Conservation (phyloP, 768 basidiomycete genomes). For the Russula compacta region DNA sequence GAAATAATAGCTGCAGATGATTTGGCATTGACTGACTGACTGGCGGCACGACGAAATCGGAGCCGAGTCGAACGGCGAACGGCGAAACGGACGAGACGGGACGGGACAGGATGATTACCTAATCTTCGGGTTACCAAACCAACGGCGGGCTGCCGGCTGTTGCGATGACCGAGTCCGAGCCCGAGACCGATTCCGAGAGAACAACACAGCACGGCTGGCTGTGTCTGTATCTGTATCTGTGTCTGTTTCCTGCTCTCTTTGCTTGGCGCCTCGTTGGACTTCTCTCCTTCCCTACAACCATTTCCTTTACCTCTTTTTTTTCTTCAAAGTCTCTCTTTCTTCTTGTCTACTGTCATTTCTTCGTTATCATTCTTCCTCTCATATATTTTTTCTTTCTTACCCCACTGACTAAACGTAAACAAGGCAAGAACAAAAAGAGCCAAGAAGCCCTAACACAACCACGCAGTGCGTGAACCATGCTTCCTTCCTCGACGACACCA, state of each 20-base stretch:
- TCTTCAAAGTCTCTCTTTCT: slow-evolving; percentile 17
- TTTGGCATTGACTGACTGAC: slow-evolving; percentile 43
- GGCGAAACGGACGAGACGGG: too few relatives aligned
- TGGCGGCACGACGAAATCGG: neutral
- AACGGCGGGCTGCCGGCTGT: too few relatives aligned
- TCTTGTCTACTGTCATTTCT: slow-evolving; percentile 18
- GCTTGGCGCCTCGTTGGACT: neutral
- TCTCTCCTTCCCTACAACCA: neutral
- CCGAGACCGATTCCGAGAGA: too few relatives aligned
- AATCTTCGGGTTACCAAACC: too few relatives aligned
- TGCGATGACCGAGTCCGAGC: too few relatives aligned
- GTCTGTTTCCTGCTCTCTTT: neutral
- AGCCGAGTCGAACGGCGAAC: neutral
- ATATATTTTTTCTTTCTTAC: slow-evolving; percentile 24
- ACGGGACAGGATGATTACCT: too few relatives aligned
- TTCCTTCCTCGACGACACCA: slow-evolving; percentile 22
- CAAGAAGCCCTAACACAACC: neutral
- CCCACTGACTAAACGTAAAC: neutral
- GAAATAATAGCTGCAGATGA: slow-evolving; percentile 44
- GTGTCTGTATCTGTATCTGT: too few relatives aligned
- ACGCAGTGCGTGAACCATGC: slow-evolving; percentile 28
- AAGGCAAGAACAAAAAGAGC: neutral
- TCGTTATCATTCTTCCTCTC: slow-evolving; percentile 12
- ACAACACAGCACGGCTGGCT: too few relatives aligned
- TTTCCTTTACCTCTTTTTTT: neutral